Conservation (phyloP, 305 asterid genomes). For the Fraxinus angustifolia region DNA sequence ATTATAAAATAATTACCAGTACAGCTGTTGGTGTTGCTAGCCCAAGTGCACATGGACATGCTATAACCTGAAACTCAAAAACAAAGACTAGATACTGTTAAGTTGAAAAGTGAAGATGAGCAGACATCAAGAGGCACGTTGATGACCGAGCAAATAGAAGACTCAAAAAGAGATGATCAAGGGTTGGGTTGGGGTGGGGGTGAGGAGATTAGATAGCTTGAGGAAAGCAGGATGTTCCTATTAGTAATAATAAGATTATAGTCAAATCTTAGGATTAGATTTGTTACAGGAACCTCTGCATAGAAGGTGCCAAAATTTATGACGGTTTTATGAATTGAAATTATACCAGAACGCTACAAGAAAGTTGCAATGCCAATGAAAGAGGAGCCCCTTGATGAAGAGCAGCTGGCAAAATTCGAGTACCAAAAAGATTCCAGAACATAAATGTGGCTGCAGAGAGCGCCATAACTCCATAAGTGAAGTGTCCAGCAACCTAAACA, state of each 20-base stretch:
- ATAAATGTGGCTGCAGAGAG: constrained; percentile 93
- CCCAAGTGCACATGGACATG: constrained; percentile 99
- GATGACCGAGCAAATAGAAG: neutral
- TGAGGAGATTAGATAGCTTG: constrained; percentile 5
- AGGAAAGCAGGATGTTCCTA: neutral
- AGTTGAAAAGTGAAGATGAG: constrained; percentile 16
- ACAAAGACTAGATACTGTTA: constrained; percentile 19
- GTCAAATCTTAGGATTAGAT: constrained; percentile 16
- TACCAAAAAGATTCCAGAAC: constrained; percentile 89
- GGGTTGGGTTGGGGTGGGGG: neutral
- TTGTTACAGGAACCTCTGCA: constrained; percentile 13
- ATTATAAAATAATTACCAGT: constrained; percentile 53
- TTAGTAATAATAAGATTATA: neutral
- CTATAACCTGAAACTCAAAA: constrained; percentile 72
- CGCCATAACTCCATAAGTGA: constrained; percentile 95
- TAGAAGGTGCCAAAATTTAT: constrained; percentile 14
- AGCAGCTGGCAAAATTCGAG: constrained; percentile 73
- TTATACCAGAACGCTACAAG: constrained; percentile 94
- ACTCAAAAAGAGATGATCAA: neutral
- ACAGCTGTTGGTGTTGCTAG: constrained; percentile 99
- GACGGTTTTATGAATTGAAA: constrained; percentile 19
- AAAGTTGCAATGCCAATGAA: constrained; percentile 94
- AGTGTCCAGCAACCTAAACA: constrained; percentile 87
- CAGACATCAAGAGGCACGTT: constrained; percentile 3
- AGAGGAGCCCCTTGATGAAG: constrained; percentile 82